A percentile compares a stretch with the other conserved stretches of the same genome.
Evolutionary conservation across 176 grass and related monocot genomes (phyloP).

Genomic region (Musa itinerans): DNA sequence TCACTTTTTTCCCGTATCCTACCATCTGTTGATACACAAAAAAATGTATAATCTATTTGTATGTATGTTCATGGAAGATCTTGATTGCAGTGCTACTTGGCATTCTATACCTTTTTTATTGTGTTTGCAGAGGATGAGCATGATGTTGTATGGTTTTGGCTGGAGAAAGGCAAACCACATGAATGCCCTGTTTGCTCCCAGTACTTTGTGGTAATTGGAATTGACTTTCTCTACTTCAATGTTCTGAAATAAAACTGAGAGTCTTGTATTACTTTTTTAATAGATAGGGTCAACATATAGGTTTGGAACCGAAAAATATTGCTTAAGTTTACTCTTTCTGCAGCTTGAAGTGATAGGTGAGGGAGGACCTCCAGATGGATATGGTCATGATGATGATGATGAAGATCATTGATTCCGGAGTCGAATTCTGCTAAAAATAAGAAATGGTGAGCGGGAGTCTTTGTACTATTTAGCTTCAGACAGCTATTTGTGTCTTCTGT

Average conservation of each 20-base stretch:
- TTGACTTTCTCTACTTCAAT: conserved; percentile 3
- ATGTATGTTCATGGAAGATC: neutral
- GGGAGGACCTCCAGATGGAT: conserved; percentile 73
- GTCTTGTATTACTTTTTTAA: neutral
- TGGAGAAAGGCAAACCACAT: conserved; percentile 89
- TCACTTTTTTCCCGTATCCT: too few species aligned
- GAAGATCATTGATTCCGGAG: conserved; percentile 42
- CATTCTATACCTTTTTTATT: neutral
- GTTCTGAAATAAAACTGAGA: neutral
- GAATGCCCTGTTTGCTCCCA: conserved; percentile 94
- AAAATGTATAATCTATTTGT: too few species aligned
- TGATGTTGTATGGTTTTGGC: conserved; percentile 99
- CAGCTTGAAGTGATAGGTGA: conserved; percentile 93
- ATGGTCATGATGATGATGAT: conserved; percentile 41
- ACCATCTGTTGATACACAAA: too few species aligned
- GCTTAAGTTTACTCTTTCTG: conserved; percentile 21
- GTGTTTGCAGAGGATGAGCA: conserved; percentile 80
- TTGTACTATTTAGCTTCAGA: neutral
- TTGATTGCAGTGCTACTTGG: neutral
- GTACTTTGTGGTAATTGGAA: conserved; percentile 74
- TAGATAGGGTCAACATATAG: neutral
- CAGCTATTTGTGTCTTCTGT: neutral
- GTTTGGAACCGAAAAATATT: neutral
- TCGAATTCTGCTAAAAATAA: neutral
- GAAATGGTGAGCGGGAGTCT: neutral